A percentile compares a stretch with the other conserved stretches of the same genome.
These are phyloP conservation scores for Gastrodia elata DNA, from an alignment of 106 monocot genomes.

Conservation along the genomic window DNA sequence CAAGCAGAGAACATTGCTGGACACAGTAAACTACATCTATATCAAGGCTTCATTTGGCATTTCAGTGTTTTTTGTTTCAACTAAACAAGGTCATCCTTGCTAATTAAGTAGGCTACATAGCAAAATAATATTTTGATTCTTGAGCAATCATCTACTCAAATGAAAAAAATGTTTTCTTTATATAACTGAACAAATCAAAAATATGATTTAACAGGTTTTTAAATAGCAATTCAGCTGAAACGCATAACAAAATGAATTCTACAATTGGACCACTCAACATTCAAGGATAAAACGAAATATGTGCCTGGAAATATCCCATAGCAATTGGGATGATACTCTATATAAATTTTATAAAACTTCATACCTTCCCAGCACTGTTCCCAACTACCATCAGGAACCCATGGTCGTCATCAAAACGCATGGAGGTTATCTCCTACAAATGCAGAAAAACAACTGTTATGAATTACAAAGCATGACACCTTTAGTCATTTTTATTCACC, in stretches of 20 bases:
- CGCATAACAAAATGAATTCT: background rate
- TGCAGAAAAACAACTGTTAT: conserved; percentile 2
- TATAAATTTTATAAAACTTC: background rate
- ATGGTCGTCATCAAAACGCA: conserved; percentile 66
- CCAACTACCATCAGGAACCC: conserved; percentile 84
- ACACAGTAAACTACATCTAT: background rate
- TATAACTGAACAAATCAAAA: background rate
- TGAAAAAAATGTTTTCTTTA: background rate
- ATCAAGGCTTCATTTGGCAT: background rate
- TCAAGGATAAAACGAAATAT: background rate
- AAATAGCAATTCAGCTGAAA: background rate
- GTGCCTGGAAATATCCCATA: background rate
- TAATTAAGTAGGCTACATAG: background rate
- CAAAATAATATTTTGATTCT: background rate
- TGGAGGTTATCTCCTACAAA: conserved; percentile 80
- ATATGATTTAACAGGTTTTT: background rate
- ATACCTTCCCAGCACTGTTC: conserved; percentile 82
- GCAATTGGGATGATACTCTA: background rate
- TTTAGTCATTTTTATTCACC: background rate
- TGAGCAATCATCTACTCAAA: background rate
- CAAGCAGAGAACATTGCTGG: background rate
- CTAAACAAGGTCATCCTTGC: background rate
- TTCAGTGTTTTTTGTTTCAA: background rate
- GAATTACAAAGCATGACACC: conserved; percentile 1
- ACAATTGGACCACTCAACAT: background rate